phyloP scores from a whole-genome alignment of 2,329 filamentous ascomycete genomes.

The Pyrenochaeta sp. region DNA sequence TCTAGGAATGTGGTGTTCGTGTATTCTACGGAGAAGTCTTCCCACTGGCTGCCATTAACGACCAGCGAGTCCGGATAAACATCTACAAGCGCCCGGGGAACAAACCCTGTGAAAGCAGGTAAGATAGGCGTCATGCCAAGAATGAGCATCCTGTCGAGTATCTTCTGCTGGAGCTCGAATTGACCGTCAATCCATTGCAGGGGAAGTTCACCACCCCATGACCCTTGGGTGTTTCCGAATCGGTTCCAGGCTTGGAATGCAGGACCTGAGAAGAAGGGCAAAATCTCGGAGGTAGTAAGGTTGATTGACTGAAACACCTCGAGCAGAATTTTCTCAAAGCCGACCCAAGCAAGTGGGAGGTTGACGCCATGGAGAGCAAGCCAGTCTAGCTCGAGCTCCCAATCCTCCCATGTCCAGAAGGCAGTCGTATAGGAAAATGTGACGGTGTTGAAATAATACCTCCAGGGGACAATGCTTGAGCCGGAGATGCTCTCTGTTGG shows the following conservation, averaged over 20 bases:
- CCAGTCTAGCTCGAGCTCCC: constrained; percentile 64
- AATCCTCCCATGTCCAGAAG: constrained; percentile 64
- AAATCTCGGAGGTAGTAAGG: constrained; percentile 56
- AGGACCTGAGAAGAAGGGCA: constrained; percentile 59
- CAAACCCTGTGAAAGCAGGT: constrained; percentile 62
- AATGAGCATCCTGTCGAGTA: constrained; percentile 60
- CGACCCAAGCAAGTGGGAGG: constrained; percentile 62
- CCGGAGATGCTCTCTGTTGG: constrained; percentile 48
- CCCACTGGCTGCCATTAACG: constrained; percentile 57
- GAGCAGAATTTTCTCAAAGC: constrained; percentile 60
- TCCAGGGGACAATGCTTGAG: constrained; percentile 55
- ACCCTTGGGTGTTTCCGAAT: constrained; percentile 63
- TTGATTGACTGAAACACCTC: constrained; percentile 59
- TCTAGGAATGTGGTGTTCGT: constrained; percentile 60
- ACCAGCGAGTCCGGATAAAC: constrained; percentile 55
- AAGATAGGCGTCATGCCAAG: constrained; percentile 63
- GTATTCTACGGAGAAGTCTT: constrained; percentile 52
- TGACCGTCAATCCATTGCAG: constrained; percentile 58
- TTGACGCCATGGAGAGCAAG: constrained; percentile 62
- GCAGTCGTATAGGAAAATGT: constrained; percentile 62
- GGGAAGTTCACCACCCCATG: constrained; percentile 58
- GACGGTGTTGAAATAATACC: constrained; percentile 62
- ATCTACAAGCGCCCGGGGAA: constrained; percentile 54
- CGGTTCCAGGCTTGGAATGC: constrained; percentile 64
- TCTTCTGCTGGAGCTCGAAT: constrained; percentile 59